These are phyloP conservation scores for Cinnamomum micranthum DNA, from an alignment of 164 flowering plant species.

Conservation along the genomic window DNA sequence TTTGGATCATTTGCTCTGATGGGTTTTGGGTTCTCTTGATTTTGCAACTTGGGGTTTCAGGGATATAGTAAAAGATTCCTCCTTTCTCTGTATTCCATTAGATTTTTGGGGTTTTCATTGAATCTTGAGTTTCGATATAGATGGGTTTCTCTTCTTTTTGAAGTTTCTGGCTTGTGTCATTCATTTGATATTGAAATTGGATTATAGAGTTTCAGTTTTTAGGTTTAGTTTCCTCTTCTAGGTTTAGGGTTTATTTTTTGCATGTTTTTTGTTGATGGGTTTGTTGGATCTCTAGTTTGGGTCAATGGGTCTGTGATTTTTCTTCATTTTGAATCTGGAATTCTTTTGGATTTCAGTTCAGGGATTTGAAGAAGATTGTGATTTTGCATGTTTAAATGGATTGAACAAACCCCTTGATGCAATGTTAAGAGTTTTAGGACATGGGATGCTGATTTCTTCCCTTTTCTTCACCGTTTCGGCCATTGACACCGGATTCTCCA, in stretches of 20 bases:
- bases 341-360: neutral
- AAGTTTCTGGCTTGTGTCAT: neutral
- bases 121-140: slow-evolving; percentile 9
- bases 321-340: neutral
- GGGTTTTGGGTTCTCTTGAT: neutral
- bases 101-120: neutral
- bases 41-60: neutral
- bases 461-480: slow-evolving; percentile 39
- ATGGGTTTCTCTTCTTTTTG: neutral
- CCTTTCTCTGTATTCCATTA: too few species aligned
- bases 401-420: slow-evolving; percentile 32
- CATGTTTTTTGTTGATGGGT: neutral
- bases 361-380: slow-evolving; percentile 1
- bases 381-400: slow-evolving; percentile 20
- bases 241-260: neutral
- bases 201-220: neutral
- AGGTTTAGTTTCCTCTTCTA: neutral
- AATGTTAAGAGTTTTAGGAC: slow-evolving; percentile 58
- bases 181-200: neutral
- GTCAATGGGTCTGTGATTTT: slow-evolving; percentile 3
- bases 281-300: neutral
- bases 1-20: neutral
- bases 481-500: slow-evolving; percentile 34
- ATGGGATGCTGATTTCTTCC: slow-evolving; percentile 36
- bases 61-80: too few species aligned